A percentile compares a stretch with the other conserved stretches of the same genome.
Conservation (phyloP, 371 early-diverging fungal genomes). For the Mortierella sp. region DNA sequence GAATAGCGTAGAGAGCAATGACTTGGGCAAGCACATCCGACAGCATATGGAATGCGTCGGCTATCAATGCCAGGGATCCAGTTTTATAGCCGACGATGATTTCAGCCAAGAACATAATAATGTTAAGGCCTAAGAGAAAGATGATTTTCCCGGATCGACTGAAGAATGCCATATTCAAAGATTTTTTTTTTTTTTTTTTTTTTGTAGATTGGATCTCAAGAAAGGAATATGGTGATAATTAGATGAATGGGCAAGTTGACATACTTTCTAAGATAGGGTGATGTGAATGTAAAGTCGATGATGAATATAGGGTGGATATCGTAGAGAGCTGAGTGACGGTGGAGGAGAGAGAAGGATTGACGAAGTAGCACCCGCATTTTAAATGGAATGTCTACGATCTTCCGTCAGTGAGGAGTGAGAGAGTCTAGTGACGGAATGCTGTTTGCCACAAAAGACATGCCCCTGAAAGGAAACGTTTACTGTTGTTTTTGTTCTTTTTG, state of each 20-base stretch:
- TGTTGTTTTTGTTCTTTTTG: not conserved
- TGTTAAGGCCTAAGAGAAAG: constrained; percentile 74
- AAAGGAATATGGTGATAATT: not conserved
- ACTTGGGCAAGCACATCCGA: constrained; percentile 84
- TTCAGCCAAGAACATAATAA: constrained; percentile 80
- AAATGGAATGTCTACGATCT: too few species aligned
- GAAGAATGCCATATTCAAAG: constrained; percentile 21
- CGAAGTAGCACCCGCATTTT: not conserved
- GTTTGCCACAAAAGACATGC: not conserved
- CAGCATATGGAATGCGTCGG: constrained; percentile 95
- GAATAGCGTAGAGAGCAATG: constrained; percentile 89
- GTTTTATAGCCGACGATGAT: constrained; percentile 82
- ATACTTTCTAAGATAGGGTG: not conserved
- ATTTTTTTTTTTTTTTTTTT: too few species aligned
- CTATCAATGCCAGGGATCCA: constrained; percentile 88
- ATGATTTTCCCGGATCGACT: constrained; percentile 59
- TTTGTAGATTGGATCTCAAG: too few species aligned
- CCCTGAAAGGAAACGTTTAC: not conserved
- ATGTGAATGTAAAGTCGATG: not conserved
- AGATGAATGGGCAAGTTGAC: not conserved
- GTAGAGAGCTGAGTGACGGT: too few species aligned
- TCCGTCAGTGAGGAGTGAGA: too few species aligned
- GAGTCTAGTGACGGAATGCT: too few species aligned
- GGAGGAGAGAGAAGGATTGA: constrained; percentile 2
- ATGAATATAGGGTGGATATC: not conserved